These are phyloP conservation scores for Penicillium sp. DNA, from an alignment of 2,329 filamentous ascomycete genomes.

Conservation along the genomic window DNA sequence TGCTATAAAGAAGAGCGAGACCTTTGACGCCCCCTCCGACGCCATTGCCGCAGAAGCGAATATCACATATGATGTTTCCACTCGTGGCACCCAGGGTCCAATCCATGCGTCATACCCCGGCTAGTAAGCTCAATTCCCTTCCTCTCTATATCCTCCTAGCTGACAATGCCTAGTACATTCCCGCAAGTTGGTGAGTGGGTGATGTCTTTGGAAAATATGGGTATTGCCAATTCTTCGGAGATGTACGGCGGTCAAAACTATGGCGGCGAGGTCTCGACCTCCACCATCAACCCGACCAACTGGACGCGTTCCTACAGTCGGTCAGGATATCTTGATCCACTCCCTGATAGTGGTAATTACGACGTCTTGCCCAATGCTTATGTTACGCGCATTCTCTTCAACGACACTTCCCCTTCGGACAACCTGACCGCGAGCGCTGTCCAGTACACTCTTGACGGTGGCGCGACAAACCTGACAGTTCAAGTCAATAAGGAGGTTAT, in stretches of 20 bases:
- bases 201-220: constrained; percentile 20
- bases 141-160: constrained; percentile 10
- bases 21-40: constrained; percentile 20
- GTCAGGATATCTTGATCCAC: constrained; percentile 32
- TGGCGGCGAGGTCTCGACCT: constrained; percentile 32
- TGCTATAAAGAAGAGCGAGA: constrained; percentile 31
- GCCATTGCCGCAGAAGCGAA: constrained; percentile 19
- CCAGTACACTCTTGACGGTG: constrained; percentile 29
- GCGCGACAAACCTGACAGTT: constrained; percentile 22
- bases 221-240: constrained; percentile 23
- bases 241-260: constrained; percentile 30
- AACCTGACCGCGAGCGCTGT: constrained; percentile 29
- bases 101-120: constrained; percentile 25
- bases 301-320: constrained; percentile 35
- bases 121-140: constrained; percentile 19
- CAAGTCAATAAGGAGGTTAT: constrained; percentile 27
- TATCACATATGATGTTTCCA: constrained; percentile 23
- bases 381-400: constrained; percentile 30
- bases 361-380: constrained; percentile 29
- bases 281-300: constrained; percentile 31
- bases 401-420: constrained; percentile 19
- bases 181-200: constrained; percentile 25
- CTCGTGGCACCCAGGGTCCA: constrained; percentile 22
- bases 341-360: constrained; percentile 29
- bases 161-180: constrained; percentile 22